Base-by-base conservation (phyloP, 2,329 filamentous ascomycete genomes). In the Sporothrix pseudoabietina region DNA sequence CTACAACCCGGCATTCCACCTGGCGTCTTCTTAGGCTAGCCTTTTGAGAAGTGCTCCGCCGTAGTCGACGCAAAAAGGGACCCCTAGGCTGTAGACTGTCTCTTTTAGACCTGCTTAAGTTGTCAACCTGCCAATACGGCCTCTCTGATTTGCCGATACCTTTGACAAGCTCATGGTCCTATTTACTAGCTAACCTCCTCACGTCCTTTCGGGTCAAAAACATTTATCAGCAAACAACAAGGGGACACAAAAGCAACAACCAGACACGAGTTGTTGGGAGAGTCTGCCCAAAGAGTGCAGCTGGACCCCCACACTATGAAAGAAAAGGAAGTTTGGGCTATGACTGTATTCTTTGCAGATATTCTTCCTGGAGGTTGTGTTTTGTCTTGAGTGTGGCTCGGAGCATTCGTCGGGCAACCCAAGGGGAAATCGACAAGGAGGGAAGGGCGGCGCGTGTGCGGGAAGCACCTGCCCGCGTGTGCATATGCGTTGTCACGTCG, bases 101-200 rank as follows among this genome's bases (percentile, higher is more conserved):
- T 59, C 14, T 16, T 5, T 30, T 59, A 59, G 55, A 59, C 55
- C n/a, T 32, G 55, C 9, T 30, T 19, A 59, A 19, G 7, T 9
- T 39, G 16, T 9, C n/a, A 66, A 26, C 44, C 44, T 26, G 22
- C 54, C 39, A 71, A 71, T 71, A 47, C 35, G 52, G n/a, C 10
- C 52, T 49, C 22, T 26, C 54, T 54, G 54, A 71, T 71, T 71
- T 71, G 66, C 66, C 49, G 49, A 69, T 30, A 32, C 44, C 26
- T 47, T 44, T 66, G 39, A 66, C 39, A 66, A 66, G 61, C 61
- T 66, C 39, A 47, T 39, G 22, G 61, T 16, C 22, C 22, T 35
- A 49, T 19, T 49, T 35, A 68, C 44, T 52, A 52, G 30, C 44
- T 66, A 68, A 30, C 44, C 52, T 32, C 61, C 1, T 66, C 44